These are phyloP conservation scores for Eruca vesicaria DNA, from an alignment of 441 rosid species.

Conservation along the genomic window DNA sequence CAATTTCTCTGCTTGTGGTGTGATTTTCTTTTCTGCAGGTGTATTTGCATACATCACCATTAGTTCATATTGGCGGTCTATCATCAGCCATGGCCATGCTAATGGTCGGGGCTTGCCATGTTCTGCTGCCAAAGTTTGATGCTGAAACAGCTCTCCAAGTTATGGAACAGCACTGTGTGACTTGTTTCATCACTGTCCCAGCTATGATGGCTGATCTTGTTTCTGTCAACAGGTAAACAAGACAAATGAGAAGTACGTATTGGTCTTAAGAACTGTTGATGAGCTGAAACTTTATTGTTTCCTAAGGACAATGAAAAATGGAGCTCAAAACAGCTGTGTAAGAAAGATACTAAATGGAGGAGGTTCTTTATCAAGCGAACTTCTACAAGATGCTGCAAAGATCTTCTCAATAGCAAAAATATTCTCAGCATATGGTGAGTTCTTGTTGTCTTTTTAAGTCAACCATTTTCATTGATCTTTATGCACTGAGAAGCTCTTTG, in stretches of 20 bases:
- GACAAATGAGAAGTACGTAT: not conserved
- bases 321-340: conserved; percentile 42
- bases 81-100: conserved; percentile 90
- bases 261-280: not conserved
- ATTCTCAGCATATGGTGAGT: conserved; percentile 78
- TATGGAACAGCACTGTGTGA: conserved; percentile 54
- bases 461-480: not conserved
- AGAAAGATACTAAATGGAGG: conserved; percentile 83
- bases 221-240: conserved; percentile 47
- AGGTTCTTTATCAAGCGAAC: conserved; percentile 60
- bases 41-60: conserved; percentile 80
- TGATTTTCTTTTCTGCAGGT: conserved; percentile 46
- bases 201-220: conserved; percentile 75
- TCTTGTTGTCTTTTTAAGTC: conserved; percentile 3
- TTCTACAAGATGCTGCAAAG: conserved; percentile 42
- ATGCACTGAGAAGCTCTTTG: not conserved
- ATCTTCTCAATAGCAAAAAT: conserved; percentile 71
- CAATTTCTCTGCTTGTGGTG: not conserved
- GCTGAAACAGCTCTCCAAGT: conserved; percentile 51
- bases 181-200: conserved; percentile 80
- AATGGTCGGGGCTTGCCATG: conserved; percentile 83
- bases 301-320: conserved; percentile 37
- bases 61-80: conserved; percentile 87
- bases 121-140: conserved; percentile 76
- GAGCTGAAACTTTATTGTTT: not conserved